Percentiles rank a stretch among this genome's conserved stretches.
phyloP scores from a whole-genome alignment of 2,329 filamentous ascomycete genomes.

The Pyricularia sp. region DNA sequence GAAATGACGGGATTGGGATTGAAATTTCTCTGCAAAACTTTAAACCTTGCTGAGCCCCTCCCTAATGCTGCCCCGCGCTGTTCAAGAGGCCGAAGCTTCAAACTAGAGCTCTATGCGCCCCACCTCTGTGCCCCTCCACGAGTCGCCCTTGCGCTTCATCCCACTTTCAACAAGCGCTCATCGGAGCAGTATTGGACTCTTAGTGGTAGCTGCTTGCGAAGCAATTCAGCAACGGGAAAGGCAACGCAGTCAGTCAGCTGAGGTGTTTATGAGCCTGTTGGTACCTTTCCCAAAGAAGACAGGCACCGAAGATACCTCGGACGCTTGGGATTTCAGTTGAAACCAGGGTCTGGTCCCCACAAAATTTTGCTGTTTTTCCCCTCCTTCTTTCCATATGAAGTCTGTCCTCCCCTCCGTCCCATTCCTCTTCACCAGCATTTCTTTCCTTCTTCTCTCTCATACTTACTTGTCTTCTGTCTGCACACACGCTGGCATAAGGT shows the following conservation, averaged over 20 bases:
- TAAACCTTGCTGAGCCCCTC: background rate
- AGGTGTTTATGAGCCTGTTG: background rate
- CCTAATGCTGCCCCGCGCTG: background rate
- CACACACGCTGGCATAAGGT: background rate
- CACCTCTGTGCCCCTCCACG: background rate
- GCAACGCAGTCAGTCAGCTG: background rate
- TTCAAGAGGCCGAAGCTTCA: background rate
- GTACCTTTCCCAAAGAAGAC: background rate
- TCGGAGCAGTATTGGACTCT: background rate
- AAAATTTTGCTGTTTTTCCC: slow-evolving; percentile 1
- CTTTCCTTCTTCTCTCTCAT: background rate
- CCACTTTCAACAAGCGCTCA: background rate
- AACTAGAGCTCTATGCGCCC: background rate
- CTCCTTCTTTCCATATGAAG: slow-evolving; percentile 4
- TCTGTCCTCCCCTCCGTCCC: slow-evolving; percentile 8
- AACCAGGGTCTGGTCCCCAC: slow-evolving; percentile 1
- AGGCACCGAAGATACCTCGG: background rate
- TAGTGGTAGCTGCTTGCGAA: background rate
- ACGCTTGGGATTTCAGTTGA: background rate
- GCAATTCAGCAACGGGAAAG: background rate
- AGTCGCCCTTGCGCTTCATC: background rate
- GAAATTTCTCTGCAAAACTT: background rate
- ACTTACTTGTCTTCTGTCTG: slow-evolving; percentile 2
- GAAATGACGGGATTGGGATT: background rate
- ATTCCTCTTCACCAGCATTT: slow-evolving; percentile 3